Base-by-base conservation (phyloP, 1,139 yeast genomes). In the Zygoascus sp. region DNA sequence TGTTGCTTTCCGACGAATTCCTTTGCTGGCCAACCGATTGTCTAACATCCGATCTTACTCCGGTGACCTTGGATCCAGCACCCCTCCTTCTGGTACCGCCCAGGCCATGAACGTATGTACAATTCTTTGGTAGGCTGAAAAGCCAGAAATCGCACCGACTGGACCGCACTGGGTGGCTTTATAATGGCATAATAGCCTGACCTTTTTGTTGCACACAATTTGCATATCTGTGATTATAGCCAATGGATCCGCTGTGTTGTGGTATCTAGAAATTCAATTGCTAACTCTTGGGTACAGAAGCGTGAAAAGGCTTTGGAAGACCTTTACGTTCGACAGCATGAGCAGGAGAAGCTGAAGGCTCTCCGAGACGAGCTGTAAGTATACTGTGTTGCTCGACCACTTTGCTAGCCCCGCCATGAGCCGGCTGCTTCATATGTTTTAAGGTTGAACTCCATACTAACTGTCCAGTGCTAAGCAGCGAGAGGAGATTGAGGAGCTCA, bases 261-360 rank as follows among this genome's bases (percentile, higher is more conserved):
- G 27, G 9, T 10, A 23, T 23, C 10, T 23, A 7, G 9, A 30
- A 30, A n/a, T 35, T 21, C 13, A 40, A 45, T 45, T 40, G 41
- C 48, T 20, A 50, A 51, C 42, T 48, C 48, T 53, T 7, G n/a
- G n/a, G n/a, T n/a, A n/a, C 52, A 73, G 76, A 76, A 80, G 65
- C 80, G 88, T 62, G 89, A 82, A 68, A 77, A 76, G 69, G 87
- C 87, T 51, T 76, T 75, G 58, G 89, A 82, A 70, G 83, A 81
- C 66, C 68, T 65, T 58, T 82, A 76, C 69, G 73, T 81, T 63
- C 76, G 78, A 60, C 76, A 75, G 62, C 77, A 70, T 55, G 87
- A 82, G 68, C 76, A 77, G 63, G 86, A 80, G 62, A 78, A 77
- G 67, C 68, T 81, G 58, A 74, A 72, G 53, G 72, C 73, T 41